Percentiles rank a stretch among this genome's conserved stretches.
These are phyloP conservation scores for Penicillium sp. DNA, from an alignment of 2,329 filamentous ascomycete species.

Conservation along the genomic window DNA sequence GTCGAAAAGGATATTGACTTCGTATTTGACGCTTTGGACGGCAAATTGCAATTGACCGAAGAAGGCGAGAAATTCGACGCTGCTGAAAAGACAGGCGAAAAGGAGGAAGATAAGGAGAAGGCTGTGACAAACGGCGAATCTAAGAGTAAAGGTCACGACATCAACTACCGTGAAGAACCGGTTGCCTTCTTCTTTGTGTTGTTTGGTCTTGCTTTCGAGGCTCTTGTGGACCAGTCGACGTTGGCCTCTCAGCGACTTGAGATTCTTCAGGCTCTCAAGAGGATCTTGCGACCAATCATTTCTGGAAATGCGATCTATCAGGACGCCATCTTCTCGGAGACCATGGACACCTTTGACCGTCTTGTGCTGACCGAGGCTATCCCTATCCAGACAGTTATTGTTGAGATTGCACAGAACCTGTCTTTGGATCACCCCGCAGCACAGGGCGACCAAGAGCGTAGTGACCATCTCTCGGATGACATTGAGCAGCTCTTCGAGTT, in stretches of 20 bases:
- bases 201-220: constrained; percentile 95
- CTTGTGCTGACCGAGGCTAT: constrained; percentile 88
- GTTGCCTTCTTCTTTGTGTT: constrained; percentile 99
- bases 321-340: constrained; percentile 93
- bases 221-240: constrained; percentile 78
- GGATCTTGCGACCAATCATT: constrained; percentile 90
- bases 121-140: constrained; percentile 19
- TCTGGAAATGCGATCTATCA: constrained; percentile 96
- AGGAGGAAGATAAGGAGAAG: constrained; percentile 27
- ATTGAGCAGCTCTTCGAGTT: constrained; percentile 98
- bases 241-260: constrained; percentile 79
- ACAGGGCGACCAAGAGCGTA: constrained; percentile 64
- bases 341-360: constrained; percentile 91
- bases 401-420: constrained; percentile 87
- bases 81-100: constrained; percentile 7
- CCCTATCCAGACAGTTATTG: constrained; percentile 86
- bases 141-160: constrained; percentile 68
- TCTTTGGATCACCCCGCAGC: constrained; percentile 92
- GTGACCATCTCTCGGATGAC: constrained; percentile 87
- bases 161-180: constrained; percentile 97
- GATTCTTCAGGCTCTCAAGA: constrained; percentile 88
- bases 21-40: constrained; percentile 94
- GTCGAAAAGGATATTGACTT: constrained; percentile 98
- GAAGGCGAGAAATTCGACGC: constrained; percentile 23
- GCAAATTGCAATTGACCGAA: constrained; percentile 58